Evolutionary conservation across 306 rosid species (phyloP).

Genomic region (Quillaja saponaria): DNA sequence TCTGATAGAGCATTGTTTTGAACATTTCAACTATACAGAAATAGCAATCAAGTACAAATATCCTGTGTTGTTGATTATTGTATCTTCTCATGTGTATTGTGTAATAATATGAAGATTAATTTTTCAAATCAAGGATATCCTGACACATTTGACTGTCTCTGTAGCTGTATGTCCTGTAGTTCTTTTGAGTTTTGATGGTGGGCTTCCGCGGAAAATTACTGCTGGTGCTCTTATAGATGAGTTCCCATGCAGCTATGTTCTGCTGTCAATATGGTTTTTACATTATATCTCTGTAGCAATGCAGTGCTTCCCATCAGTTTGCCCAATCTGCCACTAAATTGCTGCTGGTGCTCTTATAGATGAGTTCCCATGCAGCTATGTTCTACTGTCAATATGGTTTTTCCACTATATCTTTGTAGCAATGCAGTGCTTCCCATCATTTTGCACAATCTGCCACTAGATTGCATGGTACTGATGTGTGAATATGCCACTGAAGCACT

Average conservation of each 20-base stretch:
- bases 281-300: conserved; percentile 26
- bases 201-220: conserved; percentile 19
- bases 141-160: conserved; percentile 25
- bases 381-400: conserved; percentile 26
- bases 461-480: conserved; percentile 35
- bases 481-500: conserved; percentile 31
- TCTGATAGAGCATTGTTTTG: conserved; percentile 55
- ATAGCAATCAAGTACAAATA: conserved; percentile 54
- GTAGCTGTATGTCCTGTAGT: conserved; percentile 20
- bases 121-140: no score
- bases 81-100: conserved; percentile 55
- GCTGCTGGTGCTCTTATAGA: conserved; percentile 13
- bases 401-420: conserved; percentile 27
- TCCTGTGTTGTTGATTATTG: conserved; percentile 53
- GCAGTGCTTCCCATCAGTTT: conserved; percentile 21
- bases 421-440: conserved; percentile 20
- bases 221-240: conserved; percentile 23
- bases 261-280: conserved; percentile 26
- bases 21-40: conserved; percentile 53
- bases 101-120: conserved; percentile 52
- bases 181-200: conserved; percentile 19
- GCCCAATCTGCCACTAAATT: conserved; percentile 27
- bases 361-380: conserved; percentile 25
- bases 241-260: conserved; percentile 16
- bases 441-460: conserved; percentile 33